A percentile compares a stretch with the other conserved stretches of the same genome.
Conservation (phyloP, 2,329 filamentous ascomycete genomes). For the Alternaria solani region DNA sequence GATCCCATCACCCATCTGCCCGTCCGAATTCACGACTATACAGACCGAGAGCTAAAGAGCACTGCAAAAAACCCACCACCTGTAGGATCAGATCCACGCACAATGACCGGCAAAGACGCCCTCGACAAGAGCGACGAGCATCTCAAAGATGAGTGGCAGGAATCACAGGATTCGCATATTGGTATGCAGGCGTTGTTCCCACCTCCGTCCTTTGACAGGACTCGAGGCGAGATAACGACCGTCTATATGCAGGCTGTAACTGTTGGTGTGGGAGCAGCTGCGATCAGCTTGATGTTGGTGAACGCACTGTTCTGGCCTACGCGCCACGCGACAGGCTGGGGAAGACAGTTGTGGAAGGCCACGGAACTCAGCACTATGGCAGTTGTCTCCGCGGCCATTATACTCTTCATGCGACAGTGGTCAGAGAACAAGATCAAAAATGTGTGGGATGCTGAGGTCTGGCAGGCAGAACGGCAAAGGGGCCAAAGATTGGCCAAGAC, state of each 20-base stretch:
- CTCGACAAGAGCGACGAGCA: conserved; percentile 56
- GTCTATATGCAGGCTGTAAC: conserved; percentile 58
- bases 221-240: conserved; percentile 54
- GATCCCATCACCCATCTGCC: conserved; percentile 77
- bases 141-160: conserved; percentile 54
- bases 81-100: conserved; percentile 50
- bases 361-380: conserved; percentile 40
- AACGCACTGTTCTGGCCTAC: conserved; percentile 47
- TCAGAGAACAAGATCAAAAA: conserved; percentile 67
- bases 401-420: conserved; percentile 65
- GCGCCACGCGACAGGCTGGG: conserved; percentile 41
- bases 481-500: conserved; percentile 58
- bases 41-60: conserved; percentile 65
- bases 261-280: conserved; percentile 47
- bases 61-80: conserved; percentile 57
- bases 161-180: conserved; percentile 54
- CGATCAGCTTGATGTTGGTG: conserved; percentile 47
- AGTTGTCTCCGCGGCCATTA: conserved; percentile 42
- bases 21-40: conserved; percentile 73
- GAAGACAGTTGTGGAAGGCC: conserved; percentile 38
- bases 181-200: conserved; percentile 63
- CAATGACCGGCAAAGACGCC: conserved; percentile 56
- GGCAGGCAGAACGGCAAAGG: conserved; percentile 68
- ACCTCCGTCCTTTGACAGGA: conserved; percentile 59
- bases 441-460: conserved; percentile 73